A percentile compares a stretch with the other conserved stretches of the same genome.
phyloP scores from a whole-genome alignment of 2,329 filamentous ascomycete genomes.

The Zymoseptoria tritici region DNA sequence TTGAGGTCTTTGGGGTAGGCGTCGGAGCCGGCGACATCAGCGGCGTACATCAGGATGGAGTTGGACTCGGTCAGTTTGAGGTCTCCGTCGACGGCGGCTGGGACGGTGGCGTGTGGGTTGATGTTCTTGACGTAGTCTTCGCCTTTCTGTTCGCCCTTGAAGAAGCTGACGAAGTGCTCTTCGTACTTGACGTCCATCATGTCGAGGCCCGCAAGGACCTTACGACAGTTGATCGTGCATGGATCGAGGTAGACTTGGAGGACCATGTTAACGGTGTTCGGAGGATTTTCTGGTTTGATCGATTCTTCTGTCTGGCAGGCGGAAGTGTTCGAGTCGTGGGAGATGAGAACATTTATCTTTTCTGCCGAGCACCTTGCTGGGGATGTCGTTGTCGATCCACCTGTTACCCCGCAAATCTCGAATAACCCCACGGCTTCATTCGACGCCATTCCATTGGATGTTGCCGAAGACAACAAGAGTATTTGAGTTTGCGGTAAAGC shows the following conservation, averaged over 20 bases:
- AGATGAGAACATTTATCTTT: not conserved
- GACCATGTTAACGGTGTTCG: conserved; percentile 13
- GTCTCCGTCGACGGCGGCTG: conserved; percentile 34
- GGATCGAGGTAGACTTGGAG: conserved; percentile 34
- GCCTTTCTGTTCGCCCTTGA: conserved; percentile 35
- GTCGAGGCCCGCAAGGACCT: conserved; percentile 36
- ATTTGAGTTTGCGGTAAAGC: too few species aligned
- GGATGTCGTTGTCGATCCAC: not conserved
- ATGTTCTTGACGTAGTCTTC: conserved; percentile 28
- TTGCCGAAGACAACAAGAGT: too few species aligned
- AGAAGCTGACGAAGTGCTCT: conserved; percentile 34
- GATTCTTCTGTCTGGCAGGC: too few species aligned
- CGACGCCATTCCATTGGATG: too few species aligned
- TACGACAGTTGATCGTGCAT: conserved; percentile 37
- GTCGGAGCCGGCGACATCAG: conserved; percentile 26
- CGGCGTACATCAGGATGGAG: conserved; percentile 37
- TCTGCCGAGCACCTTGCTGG: not conserved
- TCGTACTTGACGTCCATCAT: conserved; percentile 32
- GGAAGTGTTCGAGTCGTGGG: not conserved
- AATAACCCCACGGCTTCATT: too few species aligned
- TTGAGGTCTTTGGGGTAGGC: conserved; percentile 36
- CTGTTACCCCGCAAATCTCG: not conserved
- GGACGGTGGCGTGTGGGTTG: conserved; percentile 35
- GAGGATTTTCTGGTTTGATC: not conserved
- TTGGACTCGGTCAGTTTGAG: conserved; percentile 37